A percentile compares a stretch with the other conserved stretches of the same genome.
phyloP scores from a whole-genome alignment of 208 protist species.

The Wallacemonas sp. region DNA sequence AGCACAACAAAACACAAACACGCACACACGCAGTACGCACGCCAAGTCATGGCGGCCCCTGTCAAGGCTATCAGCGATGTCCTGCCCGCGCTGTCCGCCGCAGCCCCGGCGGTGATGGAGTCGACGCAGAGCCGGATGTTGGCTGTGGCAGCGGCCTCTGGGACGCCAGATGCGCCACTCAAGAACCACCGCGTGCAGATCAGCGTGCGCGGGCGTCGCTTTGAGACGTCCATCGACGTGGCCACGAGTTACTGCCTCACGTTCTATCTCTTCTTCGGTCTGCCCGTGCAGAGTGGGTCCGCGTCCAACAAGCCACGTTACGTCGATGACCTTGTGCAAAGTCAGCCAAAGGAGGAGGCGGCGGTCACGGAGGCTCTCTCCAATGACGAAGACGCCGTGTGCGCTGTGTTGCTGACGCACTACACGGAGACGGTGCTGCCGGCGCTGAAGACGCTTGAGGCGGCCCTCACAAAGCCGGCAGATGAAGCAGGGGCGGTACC shows the following conservation, averaged over 20 bases:
- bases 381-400: no score
- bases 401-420: not conserved
- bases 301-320: no score
- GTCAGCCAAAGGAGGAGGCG: not conserved
- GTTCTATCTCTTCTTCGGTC: slow-evolving; percentile 59
- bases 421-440: slow-evolving; percentile 1
- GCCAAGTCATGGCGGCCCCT: not conserved
- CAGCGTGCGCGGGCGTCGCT: slow-evolving; percentile 59
- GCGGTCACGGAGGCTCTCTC: not conserved
- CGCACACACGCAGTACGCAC: not conserved
- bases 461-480: not conserved
- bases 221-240: slow-evolving; percentile 63
- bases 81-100: not conserved
- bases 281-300: slow-evolving; percentile 15
- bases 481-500: not conserved
- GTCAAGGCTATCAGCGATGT: not conserved
- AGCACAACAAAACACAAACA: not conserved
- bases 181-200: slow-evolving; percentile 57
- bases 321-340: no score
- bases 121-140: slow-evolving; percentile 1
- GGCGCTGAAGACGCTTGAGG: not conserved
- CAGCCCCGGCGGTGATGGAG: not conserved
- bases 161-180: no score
- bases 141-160: no score
- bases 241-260: slow-evolving; percentile 41